Base-by-base conservation (phyloP, 345 rosid genomes). In the thale cress (Arabidopsis thaliana) region DNA sequence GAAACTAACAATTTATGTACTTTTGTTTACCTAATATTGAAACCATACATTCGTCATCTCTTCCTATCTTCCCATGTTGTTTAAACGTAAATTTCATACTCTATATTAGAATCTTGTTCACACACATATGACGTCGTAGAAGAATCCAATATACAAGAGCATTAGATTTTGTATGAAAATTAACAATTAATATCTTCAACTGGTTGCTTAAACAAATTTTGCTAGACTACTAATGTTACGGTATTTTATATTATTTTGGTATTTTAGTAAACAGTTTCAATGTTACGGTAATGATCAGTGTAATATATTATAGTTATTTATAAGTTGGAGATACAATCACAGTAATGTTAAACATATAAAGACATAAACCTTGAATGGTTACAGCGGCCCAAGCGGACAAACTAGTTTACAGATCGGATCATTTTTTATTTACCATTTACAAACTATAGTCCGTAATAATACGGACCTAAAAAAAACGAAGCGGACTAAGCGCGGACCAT, bases 11-110 rank as follows among this genome's bases (percentile, higher is more conserved):
- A 10, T 65, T 70, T 71, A 71, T 71, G 67, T 49, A 64, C 72
- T 77, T 77, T 0, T 56, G 76, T 71, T 40, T 77, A 77, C 80
- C 80, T 77, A 77, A 77, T 59, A 52, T 58, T 69, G 59, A 62
- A 37, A 67, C 50, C 45, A 61, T 52, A 59, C 64, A 52, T 60
- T 52, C 48, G 49, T 51, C 69, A 41, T 60, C 12, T 33, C 33
- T 69, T 68, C 69, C 69, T 61, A 68, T 52, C 57, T 51, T 51
- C 40, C 38, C 3, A 59, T 59, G 61, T 59, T 68, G 24, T 68
- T 67, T 67, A 22, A 67, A 56, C 5, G 24, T 30, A 3, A 44
- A 10, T 30, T 40, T 57, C 1, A 44, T 8, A 20, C 50, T 20
- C 8, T 6, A 38, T 51, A 51, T 30, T 1, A 51, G 14, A 59